These are phyloP conservation scores for Crithidia expoeki DNA, from an alignment of 208 protist species.

Conservation along the genomic window DNA sequence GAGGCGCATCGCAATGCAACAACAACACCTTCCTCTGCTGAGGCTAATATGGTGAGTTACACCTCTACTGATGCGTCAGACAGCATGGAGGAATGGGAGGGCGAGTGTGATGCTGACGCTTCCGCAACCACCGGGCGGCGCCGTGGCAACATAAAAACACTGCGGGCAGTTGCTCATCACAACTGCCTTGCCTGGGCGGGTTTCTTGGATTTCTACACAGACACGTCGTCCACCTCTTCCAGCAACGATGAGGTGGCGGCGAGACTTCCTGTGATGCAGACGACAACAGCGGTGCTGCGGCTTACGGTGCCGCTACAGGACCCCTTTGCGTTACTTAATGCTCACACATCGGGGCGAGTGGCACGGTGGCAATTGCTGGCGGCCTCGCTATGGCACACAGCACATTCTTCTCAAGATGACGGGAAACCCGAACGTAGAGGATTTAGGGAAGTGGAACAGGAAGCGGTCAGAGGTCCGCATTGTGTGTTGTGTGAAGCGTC, in stretches of 20 bases:
- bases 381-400: constrained; percentile 12
- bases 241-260: background rate
- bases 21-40: constrained; percentile 1
- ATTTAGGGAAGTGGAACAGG: background rate
- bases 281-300: constrained; percentile 12
- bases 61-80: background rate
- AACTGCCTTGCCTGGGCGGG: constrained; percentile 80
- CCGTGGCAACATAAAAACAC: background rate
- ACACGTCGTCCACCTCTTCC: constrained; percentile 1
- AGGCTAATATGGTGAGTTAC: background rate
- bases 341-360: constrained; percentile 28
- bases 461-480: background rate
- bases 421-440: background rate
- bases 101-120: background rate
- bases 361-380: constrained; percentile 36
- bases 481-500: constrained; percentile 11
- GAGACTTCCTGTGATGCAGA: background rate
- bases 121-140: background rate
- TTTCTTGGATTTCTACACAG: constrained; percentile 39
- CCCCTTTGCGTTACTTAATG: constrained; percentile 3
- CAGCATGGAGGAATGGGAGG: background rate
- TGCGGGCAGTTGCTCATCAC: constrained; percentile 50
- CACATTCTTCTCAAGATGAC: background rate
- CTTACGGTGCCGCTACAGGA: constrained; percentile 28
- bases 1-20: background rate